Conservation (phyloP, 305 asterid species). For the Stenogyne calaminthoides region DNA sequence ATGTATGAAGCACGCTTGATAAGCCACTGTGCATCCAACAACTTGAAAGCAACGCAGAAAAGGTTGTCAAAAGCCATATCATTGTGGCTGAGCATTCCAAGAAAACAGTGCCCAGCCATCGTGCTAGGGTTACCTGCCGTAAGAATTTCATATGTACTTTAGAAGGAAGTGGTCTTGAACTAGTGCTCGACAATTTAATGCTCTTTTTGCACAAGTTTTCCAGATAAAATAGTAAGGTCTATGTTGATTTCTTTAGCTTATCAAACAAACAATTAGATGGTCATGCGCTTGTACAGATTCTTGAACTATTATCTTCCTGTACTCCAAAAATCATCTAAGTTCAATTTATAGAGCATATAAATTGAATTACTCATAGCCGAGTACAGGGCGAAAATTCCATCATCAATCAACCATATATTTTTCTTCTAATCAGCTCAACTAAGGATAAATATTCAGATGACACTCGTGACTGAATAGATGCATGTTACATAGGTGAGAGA, state of each 20-base stretch:
- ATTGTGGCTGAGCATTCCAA: constrained; percentile 62
- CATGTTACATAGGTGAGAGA: not conserved
- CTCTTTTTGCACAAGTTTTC: not conserved
- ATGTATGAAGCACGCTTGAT: constrained; percentile 88
- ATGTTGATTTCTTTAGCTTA: not conserved
- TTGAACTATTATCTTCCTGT: not conserved
- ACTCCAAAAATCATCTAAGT: not conserved
- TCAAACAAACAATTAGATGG: not conserved
- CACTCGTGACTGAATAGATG: not conserved
- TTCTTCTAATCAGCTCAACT: constrained; percentile 5
- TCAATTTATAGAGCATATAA: not conserved
- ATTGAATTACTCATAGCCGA: not conserved
- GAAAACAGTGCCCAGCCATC: constrained; percentile 65
- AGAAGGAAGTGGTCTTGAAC: not conserved
- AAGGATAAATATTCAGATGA: constrained; percentile 2
- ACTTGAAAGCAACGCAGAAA: constrained; percentile 82
- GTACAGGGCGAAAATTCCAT: not conserved
- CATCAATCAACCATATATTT: constrained; percentile 12
- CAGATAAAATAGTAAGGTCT: not conserved
- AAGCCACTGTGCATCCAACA: constrained; percentile 94
- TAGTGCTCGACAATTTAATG: not conserved
- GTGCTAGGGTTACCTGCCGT: constrained; percentile 66
- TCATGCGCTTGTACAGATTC: not conserved
- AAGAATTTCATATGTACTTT: not conserved
- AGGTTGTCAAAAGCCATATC: constrained; percentile 90